These are phyloP conservation scores for Microbotryum silenes-acaulis DNA, from an alignment of 1,284 basidiomycete species.

Conservation along the genomic window DNA sequence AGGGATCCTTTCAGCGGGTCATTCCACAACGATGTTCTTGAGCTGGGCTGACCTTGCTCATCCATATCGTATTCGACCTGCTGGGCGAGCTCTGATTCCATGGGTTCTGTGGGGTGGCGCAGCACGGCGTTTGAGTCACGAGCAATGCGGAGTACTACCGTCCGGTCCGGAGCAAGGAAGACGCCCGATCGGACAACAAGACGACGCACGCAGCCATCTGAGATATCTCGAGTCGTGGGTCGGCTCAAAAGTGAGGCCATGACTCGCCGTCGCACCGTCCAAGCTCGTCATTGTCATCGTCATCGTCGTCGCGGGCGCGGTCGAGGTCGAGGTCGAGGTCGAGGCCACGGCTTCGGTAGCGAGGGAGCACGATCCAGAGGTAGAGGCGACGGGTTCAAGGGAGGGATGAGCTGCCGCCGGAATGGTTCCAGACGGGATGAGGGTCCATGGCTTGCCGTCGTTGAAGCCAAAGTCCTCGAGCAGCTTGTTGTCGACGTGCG, in stretches of 20 bases:
- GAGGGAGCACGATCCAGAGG: too few species aligned
- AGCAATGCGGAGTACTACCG: too few species aligned
- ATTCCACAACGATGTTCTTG: too few species aligned
- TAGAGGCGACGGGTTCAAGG: too few species aligned
- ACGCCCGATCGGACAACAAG: too few species aligned
- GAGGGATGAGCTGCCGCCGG: too few species aligned
- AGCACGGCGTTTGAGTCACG: too few species aligned
- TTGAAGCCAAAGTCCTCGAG: slow-evolving; percentile 25
- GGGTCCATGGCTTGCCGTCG: slow-evolving; percentile 14
- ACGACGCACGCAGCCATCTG: slow-evolving; percentile 20
- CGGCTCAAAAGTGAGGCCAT: too few species aligned
- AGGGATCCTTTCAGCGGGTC: too few species aligned
- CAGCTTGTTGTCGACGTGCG: slow-evolving; percentile 4
- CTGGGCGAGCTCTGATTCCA: slow-evolving; percentile 81
- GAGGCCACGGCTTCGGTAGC: not conserved
- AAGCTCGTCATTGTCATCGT: not conserved
- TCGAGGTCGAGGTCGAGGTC: not conserved
- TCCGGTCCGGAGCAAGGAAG: too few species aligned
- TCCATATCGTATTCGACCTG: slow-evolving; percentile 99
- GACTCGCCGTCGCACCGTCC: too few species aligned
- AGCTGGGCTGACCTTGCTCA: slow-evolving; percentile 66
- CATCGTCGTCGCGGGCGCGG: not conserved
- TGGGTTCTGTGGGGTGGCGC: slow-evolving; percentile 56
- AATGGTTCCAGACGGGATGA: too few species aligned
- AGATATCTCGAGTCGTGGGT: slow-evolving; percentile 11